These are phyloP conservation scores for Geranium rotundifolium DNA, from an alignment of 345 rosid species.

Conservation along the genomic window DNA sequence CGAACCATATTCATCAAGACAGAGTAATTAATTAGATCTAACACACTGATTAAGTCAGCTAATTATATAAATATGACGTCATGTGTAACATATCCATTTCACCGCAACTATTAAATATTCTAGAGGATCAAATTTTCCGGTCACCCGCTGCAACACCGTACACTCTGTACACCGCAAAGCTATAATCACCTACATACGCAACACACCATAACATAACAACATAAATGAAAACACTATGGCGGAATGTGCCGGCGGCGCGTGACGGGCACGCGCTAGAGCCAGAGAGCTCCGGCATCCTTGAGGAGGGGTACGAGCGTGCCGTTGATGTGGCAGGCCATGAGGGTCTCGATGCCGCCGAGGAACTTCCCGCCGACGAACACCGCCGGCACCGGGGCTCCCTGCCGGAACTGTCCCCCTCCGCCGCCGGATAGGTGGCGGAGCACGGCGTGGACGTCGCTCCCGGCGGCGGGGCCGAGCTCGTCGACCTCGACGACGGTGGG, in stretches of 20 bases:
- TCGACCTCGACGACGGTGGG: slow-evolving; percentile 81
- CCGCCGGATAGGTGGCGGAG: slow-evolving; percentile 28
- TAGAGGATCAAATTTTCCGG: background rate
- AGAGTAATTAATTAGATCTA: no score
- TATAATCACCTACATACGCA: no score
- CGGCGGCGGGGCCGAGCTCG: slow-evolving; percentile 25
- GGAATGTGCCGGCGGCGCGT: background rate
- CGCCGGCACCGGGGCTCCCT: slow-evolving; percentile 36
- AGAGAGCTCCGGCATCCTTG: no score
- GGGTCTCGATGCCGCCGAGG: slow-evolving; percentile 75
- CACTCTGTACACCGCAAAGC: background rate
- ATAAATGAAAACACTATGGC: background rate
- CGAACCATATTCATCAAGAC: no score
- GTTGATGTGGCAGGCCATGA: slow-evolving; percentile 87
- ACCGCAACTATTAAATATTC: background rate
- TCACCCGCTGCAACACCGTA: background rate
- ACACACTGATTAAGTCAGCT: no score
- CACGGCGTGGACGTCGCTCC: slow-evolving; percentile 27
- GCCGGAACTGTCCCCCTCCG: no score
- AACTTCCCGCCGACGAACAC: slow-evolving; percentile 81
- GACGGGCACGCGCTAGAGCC: slow-evolving; percentile 70
- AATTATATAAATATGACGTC: background rate
- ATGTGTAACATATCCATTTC: background rate
- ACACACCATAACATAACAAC: background rate
- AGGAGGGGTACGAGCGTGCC: slow-evolving; percentile 83